Evolutionary conservation across 1,284 basidiomycete genomes (phyloP), one percentile per base, ranked within the genome.

Genomic region (Tilletia walkeri): DNA sequence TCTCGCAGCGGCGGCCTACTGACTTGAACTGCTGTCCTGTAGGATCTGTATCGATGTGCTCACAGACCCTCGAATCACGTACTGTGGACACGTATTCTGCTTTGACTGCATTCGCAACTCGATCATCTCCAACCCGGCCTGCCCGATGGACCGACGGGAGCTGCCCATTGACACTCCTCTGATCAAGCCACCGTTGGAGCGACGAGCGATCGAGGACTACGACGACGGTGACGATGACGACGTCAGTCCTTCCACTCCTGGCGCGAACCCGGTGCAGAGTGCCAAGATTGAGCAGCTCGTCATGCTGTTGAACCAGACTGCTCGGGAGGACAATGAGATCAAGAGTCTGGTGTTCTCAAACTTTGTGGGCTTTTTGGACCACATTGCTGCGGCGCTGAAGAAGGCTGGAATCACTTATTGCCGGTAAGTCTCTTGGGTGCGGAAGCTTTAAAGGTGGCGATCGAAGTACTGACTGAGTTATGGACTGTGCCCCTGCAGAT

Each of bases 261-360:
- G 18, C 34, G 34, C 34, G 47, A 65, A 38, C 63, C 41, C 38
- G 56, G 54, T 45, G 5, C 54, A 39, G 53, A 69, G 68, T n/a
- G 90, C 91, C 10, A 94, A 94, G 84, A 90, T 93, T 67, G 89
- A 91, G 66, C 91, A 93, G 78, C 86, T 94, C 16, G 82, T 93
- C 38, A 87, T 90, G 66, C 87, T 93, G 65, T 86, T 94, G 65
- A 86, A 88, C 59, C 71, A 38, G 75, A 76, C 41, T 71, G 78
- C 53, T 50, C 80, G 54, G 72, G 68, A 67, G 14, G 54, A 68
- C 53, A 68, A 68, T 24, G 66, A 59, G 49, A 34, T 34, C 59
- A 67, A 67, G 39, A 69, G 69, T 53, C 47, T 72, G 47, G 67
- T 72, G 9, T 24, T 24, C 67, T 14, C 30, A 70, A 68, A 71